Conservation (phyloP, 2,329 filamentous ascomycete genomes). For the Ophiostoma triangulosporum region DNA sequence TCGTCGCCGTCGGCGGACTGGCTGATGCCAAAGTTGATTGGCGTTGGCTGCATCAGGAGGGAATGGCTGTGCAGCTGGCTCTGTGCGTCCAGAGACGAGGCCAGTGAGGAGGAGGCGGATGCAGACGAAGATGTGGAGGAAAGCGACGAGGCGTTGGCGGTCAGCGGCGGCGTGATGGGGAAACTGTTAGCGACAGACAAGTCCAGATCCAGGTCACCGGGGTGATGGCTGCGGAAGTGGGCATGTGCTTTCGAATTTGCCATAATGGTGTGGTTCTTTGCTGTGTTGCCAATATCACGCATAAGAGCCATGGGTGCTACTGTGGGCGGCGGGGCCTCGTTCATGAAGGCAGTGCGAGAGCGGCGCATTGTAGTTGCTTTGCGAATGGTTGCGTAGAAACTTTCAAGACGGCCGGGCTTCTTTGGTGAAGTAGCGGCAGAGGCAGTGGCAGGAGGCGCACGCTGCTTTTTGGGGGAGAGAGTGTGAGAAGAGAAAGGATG, state of each 20-base stretch:
- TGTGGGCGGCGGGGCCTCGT: constrained; percentile 9
- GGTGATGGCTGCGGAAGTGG: constrained; percentile 6
- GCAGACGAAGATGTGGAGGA: constrained; percentile 5
- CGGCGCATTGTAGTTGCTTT: constrained; percentile 17
- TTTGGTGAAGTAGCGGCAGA: constrained; percentile 8
- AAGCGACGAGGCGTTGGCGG: constrained; percentile 4
- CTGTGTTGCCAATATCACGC: background rate
- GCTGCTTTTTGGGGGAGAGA: constrained; percentile 4
- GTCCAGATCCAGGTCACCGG: background rate
- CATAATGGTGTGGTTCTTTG: background rate
- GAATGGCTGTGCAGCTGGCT: background rate
- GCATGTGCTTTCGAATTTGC: background rate
- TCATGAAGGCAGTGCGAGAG: constrained; percentile 7
- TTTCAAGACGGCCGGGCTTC: constrained; percentile 19
- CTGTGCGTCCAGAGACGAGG: constrained; percentile 8
- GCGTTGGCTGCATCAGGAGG: background rate
- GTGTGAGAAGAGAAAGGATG: background rate
- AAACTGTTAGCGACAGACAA: background rate
- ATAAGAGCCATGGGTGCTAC: constrained; percentile 13
- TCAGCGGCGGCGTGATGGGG: constrained; percentile 10
- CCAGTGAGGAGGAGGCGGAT: constrained; percentile 3
- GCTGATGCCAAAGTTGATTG: background rate
- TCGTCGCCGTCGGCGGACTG: background rate
- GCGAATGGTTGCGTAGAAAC: constrained; percentile 20
- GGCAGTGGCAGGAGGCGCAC: constrained; percentile 4